Evolutionary conservation across 345 rosid genomes (phyloP).

Genomic region (Lumnitzera littorea): DNA sequence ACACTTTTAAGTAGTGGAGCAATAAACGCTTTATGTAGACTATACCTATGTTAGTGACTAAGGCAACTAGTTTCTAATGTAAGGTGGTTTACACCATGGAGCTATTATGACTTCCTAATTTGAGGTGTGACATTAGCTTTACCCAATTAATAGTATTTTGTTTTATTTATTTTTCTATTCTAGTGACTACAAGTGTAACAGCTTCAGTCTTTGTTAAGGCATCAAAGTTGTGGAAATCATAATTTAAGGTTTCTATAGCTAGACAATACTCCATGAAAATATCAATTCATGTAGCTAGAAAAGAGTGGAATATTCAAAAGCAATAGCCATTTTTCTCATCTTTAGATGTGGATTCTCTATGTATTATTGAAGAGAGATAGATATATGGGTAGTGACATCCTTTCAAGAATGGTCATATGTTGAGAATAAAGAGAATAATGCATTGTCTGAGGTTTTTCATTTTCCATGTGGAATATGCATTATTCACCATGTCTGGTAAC

Average conservation of each 20-base stretch:
- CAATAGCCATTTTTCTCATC: constrained; percentile 9
- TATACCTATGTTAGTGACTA: too few species aligned
- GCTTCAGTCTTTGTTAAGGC: not conserved
- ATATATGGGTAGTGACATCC: not conserved
- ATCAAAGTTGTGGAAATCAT: not conserved
- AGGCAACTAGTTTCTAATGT: too few species aligned
- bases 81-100: too few species aligned
- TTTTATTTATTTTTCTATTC: too few species aligned
- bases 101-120: too few species aligned
- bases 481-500: constrained; percentile 5
- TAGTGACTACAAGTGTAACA: too few species aligned
- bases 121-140: too few species aligned
- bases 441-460: constrained; percentile 8
- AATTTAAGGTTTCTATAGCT: constrained; percentile 4
- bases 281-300: not conserved
- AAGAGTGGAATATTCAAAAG: constrained; percentile 15
- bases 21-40: too few species aligned
- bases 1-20: too few species aligned
- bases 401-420: constrained; percentile 8
- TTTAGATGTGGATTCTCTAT: constrained; percentile 10
- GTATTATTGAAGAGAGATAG: constrained; percentile 15
- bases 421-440: constrained; percentile 1
- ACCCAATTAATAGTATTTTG: too few species aligned
- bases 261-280: not conserved
- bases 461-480: constrained; percentile 4